These are phyloP conservation scores for Aquilaria sinensis DNA, from an alignment of 345 rosid genomes.

Conservation along the genomic window DNA sequence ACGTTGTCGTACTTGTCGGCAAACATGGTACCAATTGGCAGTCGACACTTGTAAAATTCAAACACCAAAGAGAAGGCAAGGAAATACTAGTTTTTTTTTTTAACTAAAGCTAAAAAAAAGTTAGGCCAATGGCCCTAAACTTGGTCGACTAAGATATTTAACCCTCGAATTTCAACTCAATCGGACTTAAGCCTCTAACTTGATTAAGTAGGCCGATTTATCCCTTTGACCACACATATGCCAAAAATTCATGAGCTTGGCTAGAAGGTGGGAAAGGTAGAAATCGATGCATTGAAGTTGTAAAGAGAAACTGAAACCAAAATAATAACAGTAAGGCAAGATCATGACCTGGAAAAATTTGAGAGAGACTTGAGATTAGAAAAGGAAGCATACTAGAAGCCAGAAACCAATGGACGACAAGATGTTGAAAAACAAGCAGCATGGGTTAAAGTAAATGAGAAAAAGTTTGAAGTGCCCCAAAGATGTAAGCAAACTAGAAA, in stretches of 20 bases:
- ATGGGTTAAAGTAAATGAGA: slow-evolving; percentile 22
- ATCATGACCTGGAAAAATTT: slow-evolving; percentile 23
- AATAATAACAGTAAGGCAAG: slow-evolving; percentile 29
- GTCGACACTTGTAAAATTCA: too few relatives aligned
- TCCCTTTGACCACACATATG: too few relatives aligned
- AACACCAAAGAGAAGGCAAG: too few relatives aligned
- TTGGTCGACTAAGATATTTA: too few relatives aligned
- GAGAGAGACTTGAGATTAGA: slow-evolving; percentile 21
- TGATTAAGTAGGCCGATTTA: too few relatives aligned
- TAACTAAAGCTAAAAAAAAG: too few relatives aligned
- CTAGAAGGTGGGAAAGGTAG: slow-evolving; percentile 30
- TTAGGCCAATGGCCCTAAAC: too few relatives aligned
- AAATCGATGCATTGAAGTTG: slow-evolving; percentile 25
- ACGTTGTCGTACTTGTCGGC: too few relatives aligned
- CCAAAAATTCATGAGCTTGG: slow-evolving; percentile 23
- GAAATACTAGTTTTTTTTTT: too few relatives aligned
- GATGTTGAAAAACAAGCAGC: slow-evolving; percentile 28
- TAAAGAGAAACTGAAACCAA: slow-evolving; percentile 22
- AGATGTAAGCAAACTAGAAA: slow-evolving; percentile 29
- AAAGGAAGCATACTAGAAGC: slow-evolving; percentile 18
- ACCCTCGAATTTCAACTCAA: too few relatives aligned
- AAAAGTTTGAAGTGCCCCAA: slow-evolving; percentile 22
- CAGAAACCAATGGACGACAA: slow-evolving; percentile 18
- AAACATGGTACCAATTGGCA: too few relatives aligned
- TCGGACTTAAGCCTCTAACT: too few relatives aligned